Evolutionary conservation across 2,329 filamentous ascomycete species (phyloP), one percentile per base, ranked within the genome.

Genomic region (Hypoxylon sp.): DNA sequence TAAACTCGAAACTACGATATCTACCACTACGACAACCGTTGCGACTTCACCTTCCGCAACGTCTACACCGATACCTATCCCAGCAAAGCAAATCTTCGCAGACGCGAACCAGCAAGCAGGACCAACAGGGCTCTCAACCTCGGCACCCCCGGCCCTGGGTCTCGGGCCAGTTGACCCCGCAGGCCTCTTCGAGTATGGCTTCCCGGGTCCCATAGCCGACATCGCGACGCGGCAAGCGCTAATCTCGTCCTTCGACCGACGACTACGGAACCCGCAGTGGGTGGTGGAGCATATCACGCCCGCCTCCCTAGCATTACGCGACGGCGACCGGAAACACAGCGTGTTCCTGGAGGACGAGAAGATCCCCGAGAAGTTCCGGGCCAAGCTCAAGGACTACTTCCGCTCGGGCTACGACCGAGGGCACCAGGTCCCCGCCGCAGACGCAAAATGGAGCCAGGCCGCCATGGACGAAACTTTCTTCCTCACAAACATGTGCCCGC

Each of bases 401-500:
- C 92, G 95, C 71, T 94, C 90, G 39, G 96, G 96, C 74, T 99
- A 96, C 79, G 96, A 99, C 80, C 88, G 96, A 37, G 96, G 96
- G 66, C 96, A 99, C 81, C 96, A 99, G 81, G 95, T 98, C 8
- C 96, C 96, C 8, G 96, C 96, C 5, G 96, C 96, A 41, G 96
- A 99, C 81, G 93, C 92, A 61, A 97, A 96, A 82, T 99, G 96
- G 94, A 92, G 90, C 68, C 96, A 99, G 81, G 80, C 87, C 34
- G 94, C 96, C 69, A 97, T 99, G 93, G 89, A 99, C 81, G 93
- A 92, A 62, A 99, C 96, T 2, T 99, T 99, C 77, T 90, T 88
- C 75, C 86, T 99, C 60, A 91, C 87, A 77, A 99, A 99, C 82
- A 99, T 99, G 94, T 97, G 94, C 77, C 96, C 96, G 30, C 96